Percentiles rank a stretch among this genome's conserved stretches.
Conservation (phyloP, 805 yeast species). For the Candida piceae region DNA sequence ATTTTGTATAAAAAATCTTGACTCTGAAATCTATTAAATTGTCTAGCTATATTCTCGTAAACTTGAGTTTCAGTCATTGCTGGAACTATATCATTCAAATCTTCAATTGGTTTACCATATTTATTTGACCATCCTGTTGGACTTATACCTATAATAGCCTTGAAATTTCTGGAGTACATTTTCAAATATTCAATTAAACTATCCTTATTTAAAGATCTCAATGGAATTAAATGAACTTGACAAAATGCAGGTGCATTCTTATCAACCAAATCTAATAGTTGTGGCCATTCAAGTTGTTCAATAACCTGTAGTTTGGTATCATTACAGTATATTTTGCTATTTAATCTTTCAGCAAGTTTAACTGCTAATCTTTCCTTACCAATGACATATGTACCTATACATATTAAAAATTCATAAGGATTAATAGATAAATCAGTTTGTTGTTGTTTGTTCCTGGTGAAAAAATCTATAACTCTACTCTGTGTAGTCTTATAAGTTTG, state of each 20-base stretch:
- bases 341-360: conserved; percentile 46
- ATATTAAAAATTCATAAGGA: conserved; percentile 34
- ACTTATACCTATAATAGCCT: conserved; percentile 61
- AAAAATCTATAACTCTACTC: conserved; percentile 36
- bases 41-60: conserved; percentile 9
- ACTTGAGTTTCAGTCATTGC: conserved; percentile 12
- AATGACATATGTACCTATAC: conserved; percentile 85
- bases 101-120: conserved; percentile 10
- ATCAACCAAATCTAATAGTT: conserved; percentile 33
- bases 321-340: conserved; percentile 52
- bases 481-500: conserved; percentile 21
- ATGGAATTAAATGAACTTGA: conserved; percentile 68
- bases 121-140: conserved; percentile 92
- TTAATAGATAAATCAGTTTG: neutral
- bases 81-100: conserved; percentile 10
- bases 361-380: conserved; percentile 89
- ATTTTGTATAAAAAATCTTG: conserved; percentile 16
- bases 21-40: conserved; percentile 15
- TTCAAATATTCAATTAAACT: conserved; percentile 47
- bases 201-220: conserved; percentile 48
- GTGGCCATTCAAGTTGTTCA: conserved; percentile 40
- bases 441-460: conserved; percentile 5
- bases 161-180: conserved; percentile 41
- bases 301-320: conserved; percentile 43
- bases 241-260: conserved; percentile 41